Percentiles rank a stretch among this genome's conserved stretches.
phyloP scores from a whole-genome alignment of 2,329 filamentous ascomycete species.

The Aaosphaeria pasadenensis region DNA sequence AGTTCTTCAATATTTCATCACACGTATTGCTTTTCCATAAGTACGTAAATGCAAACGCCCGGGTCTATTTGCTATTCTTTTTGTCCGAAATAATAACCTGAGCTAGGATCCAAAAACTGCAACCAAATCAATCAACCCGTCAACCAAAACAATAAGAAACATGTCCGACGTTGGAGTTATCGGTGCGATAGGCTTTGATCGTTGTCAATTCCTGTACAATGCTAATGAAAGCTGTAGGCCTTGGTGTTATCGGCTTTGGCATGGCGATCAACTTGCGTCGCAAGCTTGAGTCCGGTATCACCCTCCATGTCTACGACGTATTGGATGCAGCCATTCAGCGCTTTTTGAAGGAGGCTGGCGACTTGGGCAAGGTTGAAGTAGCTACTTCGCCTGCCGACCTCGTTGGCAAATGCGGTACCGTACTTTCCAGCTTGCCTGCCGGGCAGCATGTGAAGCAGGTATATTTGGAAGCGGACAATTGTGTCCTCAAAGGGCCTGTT shows the following conservation, averaged over 20 bases:
- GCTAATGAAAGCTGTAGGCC: background rate
- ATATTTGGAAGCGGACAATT: background rate
- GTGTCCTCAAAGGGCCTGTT: background rate
- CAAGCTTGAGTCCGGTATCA: background rate
- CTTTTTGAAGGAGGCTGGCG: background rate
- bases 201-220: no score
- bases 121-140: no score
- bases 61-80: no score
- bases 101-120: no score
- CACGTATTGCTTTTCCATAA: no score
- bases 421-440: background rate
- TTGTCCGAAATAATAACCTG: no score
- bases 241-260: background rate
- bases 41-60: no score
- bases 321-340: background rate
- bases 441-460: background rate
- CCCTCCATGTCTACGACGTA: background rate
- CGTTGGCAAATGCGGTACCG: background rate
- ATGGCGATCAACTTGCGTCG: background rate
- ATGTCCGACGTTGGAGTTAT: no score
- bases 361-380: background rate
- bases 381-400: background rate
- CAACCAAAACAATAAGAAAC: no score
- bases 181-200: no score
- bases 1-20: no score